A percentile compares a stretch with the other conserved stretches of the same genome.
phyloP scores from a whole-genome alignment of 306 rosid genomes.

The Acacia confusa region DNA sequence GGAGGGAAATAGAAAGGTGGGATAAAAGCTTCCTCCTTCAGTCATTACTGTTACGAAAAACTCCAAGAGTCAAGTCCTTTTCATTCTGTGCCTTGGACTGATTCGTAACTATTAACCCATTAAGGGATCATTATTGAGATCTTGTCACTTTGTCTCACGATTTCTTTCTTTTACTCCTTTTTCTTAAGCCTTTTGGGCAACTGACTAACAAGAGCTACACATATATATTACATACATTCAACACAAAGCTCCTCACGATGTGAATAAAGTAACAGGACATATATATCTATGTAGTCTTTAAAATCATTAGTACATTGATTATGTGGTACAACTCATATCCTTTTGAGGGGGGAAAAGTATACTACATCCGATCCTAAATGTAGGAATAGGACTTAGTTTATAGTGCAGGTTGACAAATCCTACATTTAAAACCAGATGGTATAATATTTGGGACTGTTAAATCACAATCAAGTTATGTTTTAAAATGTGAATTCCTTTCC shows the following conservation, averaged over 20 bases:
- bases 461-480: too few relatives aligned
- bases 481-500: background rate
- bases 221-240: background rate
- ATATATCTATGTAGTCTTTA: background rate
- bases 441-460: too few relatives aligned
- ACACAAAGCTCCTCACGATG: background rate
- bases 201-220: background rate
- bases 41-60: background rate
- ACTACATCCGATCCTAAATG: too few relatives aligned
- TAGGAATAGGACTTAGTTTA: too few relatives aligned
- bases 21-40: background rate
- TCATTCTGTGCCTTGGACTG: constrained; percentile 31
- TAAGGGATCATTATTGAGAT: constrained; percentile 33
- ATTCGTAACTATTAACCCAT: constrained; percentile 28
- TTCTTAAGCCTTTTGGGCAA: too few relatives aligned
- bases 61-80: constrained; percentile 6
- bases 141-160: constrained; percentile 31
- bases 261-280: background rate
- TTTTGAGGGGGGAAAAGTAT: too few relatives aligned
- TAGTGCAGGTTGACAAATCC: too few relatives aligned
- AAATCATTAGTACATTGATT: background rate
- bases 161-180: background rate
- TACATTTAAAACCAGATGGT: too few relatives aligned
- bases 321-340: background rate
- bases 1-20: background rate